Base-by-base conservation (phyloP, 768 basidiomycete genomes). In the Tulasnella sp. region DNA sequence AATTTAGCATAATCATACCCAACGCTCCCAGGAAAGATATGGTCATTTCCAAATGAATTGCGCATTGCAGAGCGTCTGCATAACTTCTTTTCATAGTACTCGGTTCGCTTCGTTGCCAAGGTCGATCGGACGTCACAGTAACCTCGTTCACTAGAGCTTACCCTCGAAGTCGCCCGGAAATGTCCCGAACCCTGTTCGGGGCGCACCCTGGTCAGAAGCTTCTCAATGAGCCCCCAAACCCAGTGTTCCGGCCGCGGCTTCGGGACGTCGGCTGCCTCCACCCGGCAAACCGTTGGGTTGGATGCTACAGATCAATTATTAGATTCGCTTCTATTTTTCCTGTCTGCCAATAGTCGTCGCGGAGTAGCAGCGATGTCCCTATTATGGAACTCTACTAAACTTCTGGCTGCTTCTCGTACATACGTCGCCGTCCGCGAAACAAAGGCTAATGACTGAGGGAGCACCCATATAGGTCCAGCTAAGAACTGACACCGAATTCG, bases 291-390 rank as follows among this genome's bases (percentile, higher is more conserved):
- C 62, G 34, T 31, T 14, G n/a, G 62, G 27, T 34, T 68, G 62
- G 62, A 68, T 34, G 34, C 27, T 34, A 68, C 27, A 68, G 62
- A 68, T 68, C 62, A 68, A 68, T 68, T n/a, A 68, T 34, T 21
- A 68, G 62, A 68, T 68, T 34, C n/a, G 62, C 62, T 68, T 68
- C 62, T 14, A 68, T 68, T 68, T 68, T 68, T 68, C 62, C 62
- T 52, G 14, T 68, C n/a, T 27, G 4, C 62, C 34, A 68, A 34
- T 68, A 68, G 62, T 16, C 18, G 34, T 34, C 10, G 34, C 27
- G 34, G 62, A 68, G 62, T 68, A 68, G 62, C 31, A 68, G 62
- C 62, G 62, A 68, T 68, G 62, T 68, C 62, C 62, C 62, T 68
- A 31, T 27, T 27, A 34, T 34, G n/a, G 62, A 68, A 68, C 27